Evolutionary conservation across 2,329 filamentous ascomycete species (phyloP), one percentile per base, ranked within the genome.

Genomic region (Xylaria sp.): DNA sequence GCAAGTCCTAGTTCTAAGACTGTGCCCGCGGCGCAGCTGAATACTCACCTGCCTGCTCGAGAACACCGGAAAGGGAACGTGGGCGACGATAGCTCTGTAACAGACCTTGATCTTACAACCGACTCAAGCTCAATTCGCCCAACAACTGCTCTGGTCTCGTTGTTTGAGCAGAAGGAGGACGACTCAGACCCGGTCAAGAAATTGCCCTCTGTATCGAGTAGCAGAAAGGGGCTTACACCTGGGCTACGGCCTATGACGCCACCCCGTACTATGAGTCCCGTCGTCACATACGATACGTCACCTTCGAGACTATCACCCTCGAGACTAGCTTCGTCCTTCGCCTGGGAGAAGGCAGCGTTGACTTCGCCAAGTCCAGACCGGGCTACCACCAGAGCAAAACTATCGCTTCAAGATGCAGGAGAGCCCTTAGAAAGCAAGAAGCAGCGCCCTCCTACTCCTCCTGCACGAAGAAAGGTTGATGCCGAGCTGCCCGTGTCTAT

Each of bases 101-200:
- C 75, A 28, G 79, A 78, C 64, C 71, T 78, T 49, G 81, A 82
- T 43, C 71, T 80, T 18, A 81, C 66, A 15, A 77, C 84, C 13
- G 88, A 92, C 76, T 86, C 86, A 10, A 85, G 83, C 1, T 82
- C 88, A 6, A 90, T 92, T 59, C 82, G 86, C 28, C 85, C 91
- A 0, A 90, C 91, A 0, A 88, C 84, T 2, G 87, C 89, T 4
- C 82, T 93, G 23, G 90, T 93, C 63, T 87, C 87, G 48, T 85
- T 92, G 81, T 93, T 93, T 72, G 91, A 94, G 79, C 82, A 85
- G 71, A 84, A 81, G 51, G 70, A 66, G 15, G 72, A 72, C 39
- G 65, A 75, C 63, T 71, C 60, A 18, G 74, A 75, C 48, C 76
- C 74, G 18, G 64, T 74, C 23, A 80, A 78, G 74, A 77, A 76